Conservation (phyloP, 2,329 filamentous ascomycete genomes). For the Fusarium anthophilum region DNA sequence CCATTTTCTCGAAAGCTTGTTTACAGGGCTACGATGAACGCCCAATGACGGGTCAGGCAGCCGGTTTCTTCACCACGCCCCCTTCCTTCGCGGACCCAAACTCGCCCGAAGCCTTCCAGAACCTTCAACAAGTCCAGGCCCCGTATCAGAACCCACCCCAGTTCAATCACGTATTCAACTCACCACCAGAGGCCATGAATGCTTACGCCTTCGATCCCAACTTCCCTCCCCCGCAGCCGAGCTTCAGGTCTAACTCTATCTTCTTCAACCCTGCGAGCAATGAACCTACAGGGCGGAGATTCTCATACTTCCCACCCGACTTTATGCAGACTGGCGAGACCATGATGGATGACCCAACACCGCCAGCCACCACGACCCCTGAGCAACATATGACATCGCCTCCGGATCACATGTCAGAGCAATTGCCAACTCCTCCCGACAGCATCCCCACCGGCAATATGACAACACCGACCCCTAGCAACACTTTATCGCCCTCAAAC, state of each 20-base stretch:
- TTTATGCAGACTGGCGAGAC: slow-evolving; percentile 48
- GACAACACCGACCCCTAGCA: slow-evolving; percentile 44
- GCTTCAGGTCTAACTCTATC: slow-evolving; percentile 73
- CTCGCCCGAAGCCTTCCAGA: slow-evolving; percentile 46
- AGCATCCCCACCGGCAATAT: slow-evolving; percentile 48
- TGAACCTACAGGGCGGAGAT: slow-evolving; percentile 64
- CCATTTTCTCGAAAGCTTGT: slow-evolving; percentile 85
- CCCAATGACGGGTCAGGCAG: slow-evolving; percentile 35
- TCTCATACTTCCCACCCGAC: slow-evolving; percentile 73
- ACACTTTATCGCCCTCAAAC: slow-evolving; percentile 51
- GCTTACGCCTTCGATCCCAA: slow-evolving; percentile 56
- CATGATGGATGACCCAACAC: slow-evolving; percentile 48
- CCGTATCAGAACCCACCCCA: slow-evolving; percentile 60
- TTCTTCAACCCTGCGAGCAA: slow-evolving; percentile 67
- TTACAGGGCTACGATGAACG: slow-evolving; percentile 84
- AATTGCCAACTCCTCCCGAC: slow-evolving; percentile 57
- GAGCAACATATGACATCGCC: slow-evolving; percentile 44
- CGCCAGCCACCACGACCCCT: slow-evolving; percentile 45
- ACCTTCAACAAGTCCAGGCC: slow-evolving; percentile 48
- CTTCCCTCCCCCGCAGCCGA: slow-evolving; percentile 57
- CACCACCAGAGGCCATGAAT: slow-evolving; percentile 63
- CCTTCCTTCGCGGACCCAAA: slow-evolving; percentile 45
- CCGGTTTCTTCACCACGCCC: slow-evolving; percentile 49
- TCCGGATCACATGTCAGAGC: slow-evolving; percentile 45
- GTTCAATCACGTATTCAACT: slow-evolving; percentile 68